phyloP scores from a whole-genome alignment of 2,329 filamentous ascomycete genomes.

The Exophiala xenobiotica region DNA sequence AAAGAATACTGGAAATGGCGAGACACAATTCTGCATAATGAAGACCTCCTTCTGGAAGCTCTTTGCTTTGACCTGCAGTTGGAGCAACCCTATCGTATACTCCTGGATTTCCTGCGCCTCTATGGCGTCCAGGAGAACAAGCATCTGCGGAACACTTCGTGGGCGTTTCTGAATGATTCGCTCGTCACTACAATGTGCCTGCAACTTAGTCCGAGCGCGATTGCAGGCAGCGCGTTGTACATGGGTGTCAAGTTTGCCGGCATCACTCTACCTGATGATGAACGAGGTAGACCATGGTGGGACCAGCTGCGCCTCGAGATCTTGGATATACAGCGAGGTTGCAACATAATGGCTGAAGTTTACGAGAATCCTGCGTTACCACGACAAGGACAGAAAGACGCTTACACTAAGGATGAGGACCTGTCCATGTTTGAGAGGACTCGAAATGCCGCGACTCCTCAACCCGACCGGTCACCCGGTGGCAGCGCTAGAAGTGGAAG shows the following conservation, averaged over 20 bases:
- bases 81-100: constrained; percentile 79
- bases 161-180: constrained; percentile 92
- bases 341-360: constrained; percentile 68
- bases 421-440: constrained; percentile 38
- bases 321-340: constrained; percentile 67
- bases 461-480: constrained; percentile 20
- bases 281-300: constrained; percentile 83
- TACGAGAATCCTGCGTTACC: constrained; percentile 48
- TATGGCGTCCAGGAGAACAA: constrained; percentile 77
- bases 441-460: constrained; percentile 29
- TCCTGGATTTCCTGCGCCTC: constrained; percentile 76
- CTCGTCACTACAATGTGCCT: constrained; percentile 82
- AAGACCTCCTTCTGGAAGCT: constrained; percentile 87
- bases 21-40: constrained; percentile 87
- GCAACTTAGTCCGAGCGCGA: constrained; percentile 72
- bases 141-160: constrained; percentile 76
- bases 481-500: constrained; percentile 34
- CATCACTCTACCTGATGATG: constrained; percentile 71
- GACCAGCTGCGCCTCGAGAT: constrained; percentile 70
- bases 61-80: constrained; percentile 93
- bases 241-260: constrained; percentile 75
- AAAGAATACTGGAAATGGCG: constrained; percentile 99
- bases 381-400: constrained; percentile 41
- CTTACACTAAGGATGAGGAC: constrained; percentile 42
- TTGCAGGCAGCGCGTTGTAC: constrained; percentile 83